Base-by-base conservation (phyloP, 768 basidiomycete species). In the Mycena olivaceomarginata region DNA sequence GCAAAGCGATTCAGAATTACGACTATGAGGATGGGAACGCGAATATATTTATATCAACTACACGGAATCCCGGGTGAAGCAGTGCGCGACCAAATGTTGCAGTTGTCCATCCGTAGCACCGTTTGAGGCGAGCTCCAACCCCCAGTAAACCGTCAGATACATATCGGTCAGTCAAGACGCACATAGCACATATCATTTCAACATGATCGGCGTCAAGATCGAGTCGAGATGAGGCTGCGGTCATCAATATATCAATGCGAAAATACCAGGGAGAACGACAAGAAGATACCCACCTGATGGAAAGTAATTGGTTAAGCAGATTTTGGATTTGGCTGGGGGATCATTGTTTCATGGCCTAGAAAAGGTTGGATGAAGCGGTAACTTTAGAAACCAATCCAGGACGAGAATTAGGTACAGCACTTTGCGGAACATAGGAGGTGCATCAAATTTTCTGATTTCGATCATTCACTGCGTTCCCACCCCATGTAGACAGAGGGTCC, bases 201-300 rank as follows among this genome's bases (percentile, higher is more conserved):
- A 12, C 64, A 77, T 37, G 20, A 46, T 62, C 0, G 79, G 79
- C 22, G 57, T 77, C 57, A 80, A 71, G 6, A 72, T 57, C 4
- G 79, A 74, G 60, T 80, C 79, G 16, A 76, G 79, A 70, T 80
- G 79, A 57, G 79, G 79, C 75, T 79, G 43, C n/a, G n/a, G 2
- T 20, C 20, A 18, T 9, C 16, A 18, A 5, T 48, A 31, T 31
- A 8, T 31, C 45, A 48, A 39, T 37, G 25, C 25, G 25, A 25
- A 25, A 25, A 25, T 25, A 25, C 25, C 25, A 25, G 59, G 5
- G 39, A 53, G 39, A 6, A 66, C 9, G 6, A 41, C n/a, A 2
- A 57, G 43, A 71, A n/a, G 25, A 63, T 10, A 64, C 77, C 59
- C 46, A 77, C 78, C 20, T 76, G 79, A 67, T 80, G 79, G 59